Percentiles rank a stretch among this genome's conserved stretches.
Conservation (phyloP, 129 eudicot species). For the Tagetes erecta region DNA sequence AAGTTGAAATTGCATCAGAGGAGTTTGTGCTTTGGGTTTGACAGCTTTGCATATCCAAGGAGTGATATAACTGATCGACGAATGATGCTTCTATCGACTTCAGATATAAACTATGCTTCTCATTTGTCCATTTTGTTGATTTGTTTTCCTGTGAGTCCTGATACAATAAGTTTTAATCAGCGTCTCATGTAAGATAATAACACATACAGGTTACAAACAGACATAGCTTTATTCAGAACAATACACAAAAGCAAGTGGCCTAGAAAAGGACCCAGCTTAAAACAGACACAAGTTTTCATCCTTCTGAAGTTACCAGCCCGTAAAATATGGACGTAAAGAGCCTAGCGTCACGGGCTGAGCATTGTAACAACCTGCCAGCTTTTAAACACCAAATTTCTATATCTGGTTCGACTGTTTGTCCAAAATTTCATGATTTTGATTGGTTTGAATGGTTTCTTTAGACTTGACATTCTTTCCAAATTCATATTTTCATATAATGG, state of each 20-base stretch:
- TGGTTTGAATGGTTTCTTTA: too few species aligned
- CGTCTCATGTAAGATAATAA: neutral
- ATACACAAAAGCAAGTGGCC: neutral
- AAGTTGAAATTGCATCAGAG: slow-evolving; percentile 33
- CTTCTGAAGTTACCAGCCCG: neutral
- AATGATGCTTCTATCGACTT: slow-evolving; percentile 82
- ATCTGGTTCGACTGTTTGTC: too few species aligned
- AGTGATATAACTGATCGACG: slow-evolving; percentile 57
- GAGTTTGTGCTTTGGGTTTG: slow-evolving; percentile 34
- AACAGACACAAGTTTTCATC: neutral
- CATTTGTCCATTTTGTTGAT: slow-evolving; percentile 68
- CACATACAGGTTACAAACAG: neutral
- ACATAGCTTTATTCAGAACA: neutral
- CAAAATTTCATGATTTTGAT: too few species aligned
- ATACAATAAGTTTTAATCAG: slow-evolving; percentile 14
- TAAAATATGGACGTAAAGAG: neutral
- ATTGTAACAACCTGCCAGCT: neutral
- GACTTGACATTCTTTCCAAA: too few species aligned
- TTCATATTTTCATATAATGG: too few species aligned
- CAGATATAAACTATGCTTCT: slow-evolving; percentile 74
- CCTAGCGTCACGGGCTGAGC: neutral
- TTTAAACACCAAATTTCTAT: too few species aligned
- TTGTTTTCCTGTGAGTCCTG: slow-evolving; percentile 41
- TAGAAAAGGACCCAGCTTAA: neutral
- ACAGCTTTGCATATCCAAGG: slow-evolving; percentile 44